Base-by-base conservation (phyloP, 2,329 filamentous ascomycete species). In the Aspergillus neotritici region DNA sequence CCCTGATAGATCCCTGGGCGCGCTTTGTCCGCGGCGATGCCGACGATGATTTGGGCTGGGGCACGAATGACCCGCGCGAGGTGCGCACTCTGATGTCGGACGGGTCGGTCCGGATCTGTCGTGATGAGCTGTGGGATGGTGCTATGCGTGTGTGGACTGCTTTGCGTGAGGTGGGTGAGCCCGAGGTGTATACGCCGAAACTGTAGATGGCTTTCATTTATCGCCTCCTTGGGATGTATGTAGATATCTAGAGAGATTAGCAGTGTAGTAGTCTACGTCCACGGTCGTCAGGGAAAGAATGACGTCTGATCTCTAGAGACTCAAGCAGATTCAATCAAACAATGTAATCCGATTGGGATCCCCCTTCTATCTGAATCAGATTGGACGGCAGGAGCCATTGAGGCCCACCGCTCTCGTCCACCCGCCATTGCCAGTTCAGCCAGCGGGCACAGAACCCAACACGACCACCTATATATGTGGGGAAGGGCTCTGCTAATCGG, bases 131-230 rank as follows among this genome's bases (percentile, higher is more conserved):
- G 42, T 72, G 74, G 64, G 67, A 73, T 3, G 65, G 72, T 32
- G 74, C 72, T 0, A 44, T 77, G 14, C 53, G 59, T 36, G 63
- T 76, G 2, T 80, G 77, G 76, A 57, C 70, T 35, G 50, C 38
- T 5, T 31, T 65, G 40, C 44, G 56, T 25, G 53, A 51, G 14
- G 54, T 50, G 5, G 48, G 46, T 4, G 55, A 45, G 34, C 34
- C 37, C 31, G 43, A 31, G 8, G 21, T 40, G 10, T 40, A 28
- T n/a, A 30, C 21, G 9, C 28, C 17, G 9, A 52, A 46, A 25
- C 43, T 54, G 4, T 47, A 40, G 29, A 5, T n/a, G 13, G 5
- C 4, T 14, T 25, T 10, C 25, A 4, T 35, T 11, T 10, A 4
- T 12, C n/a, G n/a, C 12, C 5, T n/a, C n/a, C 12, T 36, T 13